Conservation (phyloP, 495 filamentous ascomycete species). For the Penicillium ochrochloron region DNA sequence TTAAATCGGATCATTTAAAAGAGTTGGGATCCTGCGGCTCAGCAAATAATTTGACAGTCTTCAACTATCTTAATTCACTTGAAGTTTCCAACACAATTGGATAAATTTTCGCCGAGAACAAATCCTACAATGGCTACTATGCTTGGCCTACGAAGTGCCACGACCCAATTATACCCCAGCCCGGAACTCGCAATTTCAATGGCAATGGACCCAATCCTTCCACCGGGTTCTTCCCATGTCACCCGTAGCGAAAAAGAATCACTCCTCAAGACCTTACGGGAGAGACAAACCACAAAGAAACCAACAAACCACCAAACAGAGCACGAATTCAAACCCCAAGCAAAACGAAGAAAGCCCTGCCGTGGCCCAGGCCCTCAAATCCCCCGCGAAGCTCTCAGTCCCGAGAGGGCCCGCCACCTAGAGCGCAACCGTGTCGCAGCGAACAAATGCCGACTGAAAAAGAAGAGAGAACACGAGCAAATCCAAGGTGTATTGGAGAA, state of each 20-base stretch:
- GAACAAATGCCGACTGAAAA: conserved; percentile 13
- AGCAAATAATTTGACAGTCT: background rate
- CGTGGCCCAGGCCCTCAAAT: background rate
- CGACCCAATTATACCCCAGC: background rate
- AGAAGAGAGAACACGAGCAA: conserved; percentile 13
- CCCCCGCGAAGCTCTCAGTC: background rate
- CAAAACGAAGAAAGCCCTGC: background rate
- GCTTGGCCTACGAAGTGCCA: background rate
- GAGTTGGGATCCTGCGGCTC: background rate
- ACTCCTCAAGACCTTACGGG: background rate
- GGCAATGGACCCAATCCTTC: background rate
- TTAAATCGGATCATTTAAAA: background rate
- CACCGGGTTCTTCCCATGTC: background rate
- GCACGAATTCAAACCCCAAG: background rate
- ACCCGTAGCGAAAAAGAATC: background rate
- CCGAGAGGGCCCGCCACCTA: conserved; percentile 12
- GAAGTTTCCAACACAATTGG: background rate
- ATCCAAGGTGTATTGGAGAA: conserved; percentile 2
- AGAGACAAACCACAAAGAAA: background rate
- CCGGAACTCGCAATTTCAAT: background rate
- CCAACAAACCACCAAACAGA: background rate
- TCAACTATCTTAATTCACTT: background rate
- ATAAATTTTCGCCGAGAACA: background rate
- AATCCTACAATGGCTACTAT: background rate
- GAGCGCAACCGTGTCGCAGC: conserved; percentile 14